These are phyloP conservation scores for Termitomyces sp. DNA, from an alignment of 768 basidiomycete genomes.

Conservation along the genomic window DNA sequence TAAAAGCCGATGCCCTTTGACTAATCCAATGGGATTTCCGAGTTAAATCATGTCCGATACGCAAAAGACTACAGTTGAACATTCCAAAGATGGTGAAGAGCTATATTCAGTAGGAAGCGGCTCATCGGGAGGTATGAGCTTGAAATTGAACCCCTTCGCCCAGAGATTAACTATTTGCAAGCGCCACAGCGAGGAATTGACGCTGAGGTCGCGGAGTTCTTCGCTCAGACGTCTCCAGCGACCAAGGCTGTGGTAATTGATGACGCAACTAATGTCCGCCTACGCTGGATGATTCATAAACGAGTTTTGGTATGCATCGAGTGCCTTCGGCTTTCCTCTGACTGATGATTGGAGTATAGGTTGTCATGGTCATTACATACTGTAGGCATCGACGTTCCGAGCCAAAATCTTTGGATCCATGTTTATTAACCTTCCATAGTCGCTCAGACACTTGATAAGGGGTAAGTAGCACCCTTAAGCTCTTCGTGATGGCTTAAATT, in stretches of 20 bases:
- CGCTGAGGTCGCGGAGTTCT: slow-evolving; percentile 40
- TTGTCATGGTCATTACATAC: slow-evolving; percentile 41
- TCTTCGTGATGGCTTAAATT: neutral
- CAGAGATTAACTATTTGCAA: neutral
- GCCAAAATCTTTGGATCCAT: neutral
- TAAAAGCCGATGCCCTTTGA: slow-evolving; percentile 10
- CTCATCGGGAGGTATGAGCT: slow-evolving; percentile 12
- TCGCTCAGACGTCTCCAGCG: slow-evolving; percentile 22
- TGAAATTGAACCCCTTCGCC: neutral
- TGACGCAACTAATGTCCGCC: slow-evolving; percentile 33
- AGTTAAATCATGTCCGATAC: slow-evolving; percentile 2
- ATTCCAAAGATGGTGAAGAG: slow-evolving; percentile 23
- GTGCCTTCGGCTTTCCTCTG: neutral
- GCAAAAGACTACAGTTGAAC: slow-evolving; percentile 1
- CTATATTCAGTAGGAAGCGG: slow-evolving; percentile 28
- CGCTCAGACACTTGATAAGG: slow-evolving; percentile 42
- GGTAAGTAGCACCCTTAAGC: slow-evolving; percentile 20
- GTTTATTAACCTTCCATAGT: slow-evolving; percentile 15
- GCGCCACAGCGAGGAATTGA: slow-evolving; percentile 29
- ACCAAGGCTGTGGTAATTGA: slow-evolving; percentile 28
- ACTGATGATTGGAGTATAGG: slow-evolving; percentile 11
- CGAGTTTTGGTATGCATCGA: slow-evolving; percentile 29
- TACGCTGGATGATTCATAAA: slow-evolving; percentile 42
- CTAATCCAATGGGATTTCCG: neutral
- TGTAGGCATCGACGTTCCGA: slow-evolving; percentile 20